Evolutionary conservation across 73 alveolate species (phyloP).

Genomic region (Paramecium octaurelia): DNA sequence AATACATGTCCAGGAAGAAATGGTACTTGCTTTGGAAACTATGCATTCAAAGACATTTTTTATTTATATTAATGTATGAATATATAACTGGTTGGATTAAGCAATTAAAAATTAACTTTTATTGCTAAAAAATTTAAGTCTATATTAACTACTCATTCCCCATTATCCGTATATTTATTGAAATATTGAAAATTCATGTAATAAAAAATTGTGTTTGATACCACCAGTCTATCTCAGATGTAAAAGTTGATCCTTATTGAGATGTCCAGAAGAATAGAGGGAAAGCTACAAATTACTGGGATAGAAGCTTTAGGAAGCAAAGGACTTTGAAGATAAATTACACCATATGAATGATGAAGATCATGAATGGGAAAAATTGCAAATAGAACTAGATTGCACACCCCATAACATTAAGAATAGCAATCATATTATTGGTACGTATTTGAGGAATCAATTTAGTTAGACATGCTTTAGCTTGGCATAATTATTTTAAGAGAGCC

Average conservation of each 20-base stretch:
- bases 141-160: neutral
- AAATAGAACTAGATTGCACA: neutral
- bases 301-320: neutral
- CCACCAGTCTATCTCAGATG: neutral
- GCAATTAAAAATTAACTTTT: neutral
- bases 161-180: neutral
- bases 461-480: conserved; percentile 53
- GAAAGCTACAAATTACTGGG: neutral
- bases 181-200: neutral
- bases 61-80: neutral
- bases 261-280: conserved; percentile 31
- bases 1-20: conserved; percentile 60
- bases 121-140: neutral
- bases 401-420: neutral
- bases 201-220: neutral
- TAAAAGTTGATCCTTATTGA: neutral
- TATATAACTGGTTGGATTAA: neutral
- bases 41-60: neutral
- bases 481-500: conserved; percentile 20
- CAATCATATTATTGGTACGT: neutral
- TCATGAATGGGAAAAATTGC: neutral
- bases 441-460: neutral
- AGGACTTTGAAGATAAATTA: neutral
- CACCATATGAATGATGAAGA: conserved; percentile 22
- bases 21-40: conserved; percentile 14